Evolutionary conservation across 176 grass and related monocot species (phyloP), one percentile per base, ranked within the genome.

Genomic region (Musa acuminata): DNA sequence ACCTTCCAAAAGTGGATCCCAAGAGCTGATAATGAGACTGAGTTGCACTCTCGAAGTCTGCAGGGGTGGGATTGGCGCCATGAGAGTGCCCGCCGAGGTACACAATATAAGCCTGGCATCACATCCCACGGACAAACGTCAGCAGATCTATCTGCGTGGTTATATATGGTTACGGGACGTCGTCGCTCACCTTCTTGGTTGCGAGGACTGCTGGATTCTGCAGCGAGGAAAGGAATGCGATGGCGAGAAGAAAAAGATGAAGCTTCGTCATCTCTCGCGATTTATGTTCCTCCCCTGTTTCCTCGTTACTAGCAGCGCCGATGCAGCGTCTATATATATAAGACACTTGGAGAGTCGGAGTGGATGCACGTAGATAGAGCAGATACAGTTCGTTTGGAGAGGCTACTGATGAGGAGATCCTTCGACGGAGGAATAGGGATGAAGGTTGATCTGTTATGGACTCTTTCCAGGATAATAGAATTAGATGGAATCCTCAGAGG

Each of bases 31-130:
- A 80, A 62, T 96, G 92, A 53, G 89, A 90, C 55, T 79, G 62
- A 20, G 85, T 84, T 1, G 79, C 83, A 4, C 67, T 79, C 53
- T 81, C 72, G 17, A 77, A 80, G 16, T 92, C 70, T 72, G 84
- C 66, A 1, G 20, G 0, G 8, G 87, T 74, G 10, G 78, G 78
- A 14, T 89, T 58, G 0, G 2, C 77, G 0, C 79, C 85, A 19
- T 88, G 79, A 13, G 49, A 17, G 62, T 92, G 92, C 2, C 79
- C 76, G 60, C 92, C 92, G 2, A 96, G 89, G 24, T 96, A 96
- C 52, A 96, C 92, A 53, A 96, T 77, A 72, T 96, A 96, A 2
- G 89, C 71, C 92, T 96, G 8, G 17, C 1, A n/a, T 51, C 35
- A 60, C n/a, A 5, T 17, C 13, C 8, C 17, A 20, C 2, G 13